Evolutionary conservation across 306 rosid genomes (phyloP).

Genomic region (Malus asiatica): DNA sequence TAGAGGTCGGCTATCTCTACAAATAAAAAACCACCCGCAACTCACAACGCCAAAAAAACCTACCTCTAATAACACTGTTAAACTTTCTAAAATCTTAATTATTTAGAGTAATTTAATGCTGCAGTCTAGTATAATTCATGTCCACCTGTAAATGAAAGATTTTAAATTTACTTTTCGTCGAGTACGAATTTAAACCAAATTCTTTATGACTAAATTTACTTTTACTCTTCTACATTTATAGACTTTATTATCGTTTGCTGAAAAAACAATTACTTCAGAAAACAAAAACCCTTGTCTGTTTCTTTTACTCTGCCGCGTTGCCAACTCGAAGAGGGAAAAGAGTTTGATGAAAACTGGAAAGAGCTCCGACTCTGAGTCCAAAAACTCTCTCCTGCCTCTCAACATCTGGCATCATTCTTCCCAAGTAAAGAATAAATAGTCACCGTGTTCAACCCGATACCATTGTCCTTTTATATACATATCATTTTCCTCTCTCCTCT

Average conservation of each 20-base stretch:
- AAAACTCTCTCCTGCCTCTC: background rate
- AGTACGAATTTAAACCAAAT: no score
- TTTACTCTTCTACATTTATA: no score
- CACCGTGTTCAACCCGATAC: constrained; percentile 16
- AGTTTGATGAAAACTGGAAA: background rate
- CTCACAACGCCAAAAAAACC: no score
- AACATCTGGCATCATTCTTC: background rate
- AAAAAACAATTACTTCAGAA: no score
- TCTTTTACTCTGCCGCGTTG: background rate
- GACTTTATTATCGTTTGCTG: no score
- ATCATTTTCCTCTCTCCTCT: background rate
- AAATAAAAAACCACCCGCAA: no score
- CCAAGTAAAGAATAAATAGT: background rate
- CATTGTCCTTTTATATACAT: background rate
- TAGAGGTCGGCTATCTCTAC: no score
- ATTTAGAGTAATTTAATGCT: no score
- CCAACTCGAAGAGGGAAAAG: background rate
- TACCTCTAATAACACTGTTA: no score
- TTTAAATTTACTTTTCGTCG: accelerated
- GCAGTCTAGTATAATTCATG: no score
- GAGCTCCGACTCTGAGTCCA: background rate
- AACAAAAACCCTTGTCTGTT: background rate
- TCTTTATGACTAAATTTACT: no score
- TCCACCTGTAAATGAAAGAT: accelerated
- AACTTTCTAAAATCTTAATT: no score